Evolutionary conservation across 345 rosid species (phyloP), one percentile per base, ranked within the genome.

Genomic region (Eucalyptus guilfoylei): DNA sequence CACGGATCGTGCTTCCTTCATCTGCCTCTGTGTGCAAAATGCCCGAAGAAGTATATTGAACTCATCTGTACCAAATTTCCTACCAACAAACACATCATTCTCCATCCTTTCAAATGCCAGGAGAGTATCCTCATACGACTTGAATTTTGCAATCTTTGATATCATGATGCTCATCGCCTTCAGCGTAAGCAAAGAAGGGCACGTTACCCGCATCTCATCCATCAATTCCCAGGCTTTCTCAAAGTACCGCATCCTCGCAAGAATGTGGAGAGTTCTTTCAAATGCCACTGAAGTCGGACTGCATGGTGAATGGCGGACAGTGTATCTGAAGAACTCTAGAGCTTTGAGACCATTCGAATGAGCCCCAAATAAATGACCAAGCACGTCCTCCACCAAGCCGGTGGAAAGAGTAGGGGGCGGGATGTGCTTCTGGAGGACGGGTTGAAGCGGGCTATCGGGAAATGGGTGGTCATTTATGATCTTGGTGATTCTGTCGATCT

Each of bases 281-380:
- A 97, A 96, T 28, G 99, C 93, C 89, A 93, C 95, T 0, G 95
- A 87, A 37, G 93, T 95, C 15, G 97, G 96, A 90, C 88, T 34
- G 9, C 62, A 89, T n/a, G 90, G 93, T 49, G 94, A 85, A 90
- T 88, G 91, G 50, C 54, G 76, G 69, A 94, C 91, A 44, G 92
- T 91, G 86, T 92, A 94, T 23, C 91, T 93, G 90, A 97, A 97
- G 91, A 97, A 96, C 49, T 97, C 98, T 85, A 96, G 91, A 86
- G 98, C 99, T 91, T 97, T 97, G 26, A 97, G 95, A 48, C 99
- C 99, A 87, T 96, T 97, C 85, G 96, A 94, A 86, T 97, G 99
- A 15, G 98, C 94, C 17, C 96, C 97, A 88, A 97, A 97, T 89
- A 97, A 97, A 76, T 94, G 94, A 87, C 99, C 99, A 30, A 97